phyloP scores from a whole-genome alignment of 768 basidiomycete species.

The Butyriboletus loyo region DNA sequence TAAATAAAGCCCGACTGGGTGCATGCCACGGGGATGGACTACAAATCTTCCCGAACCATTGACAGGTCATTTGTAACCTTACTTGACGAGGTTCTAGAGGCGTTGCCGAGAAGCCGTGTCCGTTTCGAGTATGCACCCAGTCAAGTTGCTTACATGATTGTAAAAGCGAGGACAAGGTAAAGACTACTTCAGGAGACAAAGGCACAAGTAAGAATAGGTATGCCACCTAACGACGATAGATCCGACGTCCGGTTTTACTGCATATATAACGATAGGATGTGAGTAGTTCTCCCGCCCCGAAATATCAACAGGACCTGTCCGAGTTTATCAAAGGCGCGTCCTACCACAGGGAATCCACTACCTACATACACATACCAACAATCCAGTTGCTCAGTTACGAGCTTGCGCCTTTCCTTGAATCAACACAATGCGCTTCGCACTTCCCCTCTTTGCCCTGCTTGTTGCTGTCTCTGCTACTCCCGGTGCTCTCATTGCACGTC shows the following conservation, averaged over 20 bases:
- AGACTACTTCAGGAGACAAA: neutral
- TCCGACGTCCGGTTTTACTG: neutral
- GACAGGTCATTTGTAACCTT: neutral
- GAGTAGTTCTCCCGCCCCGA: no score
- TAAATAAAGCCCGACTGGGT: neutral
- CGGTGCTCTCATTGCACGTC: conserved; percentile 19
- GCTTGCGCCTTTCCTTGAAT: neutral
- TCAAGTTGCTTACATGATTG: no score
- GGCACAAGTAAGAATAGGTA: neutral
- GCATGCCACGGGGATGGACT: neutral
- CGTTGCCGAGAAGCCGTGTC: neutral
- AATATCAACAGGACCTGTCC: no score
- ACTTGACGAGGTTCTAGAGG: neutral
- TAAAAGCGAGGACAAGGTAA: neutral
- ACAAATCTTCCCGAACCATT: no score
- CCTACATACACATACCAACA: no score
- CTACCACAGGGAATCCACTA: no score
- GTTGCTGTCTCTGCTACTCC: conserved; percentile 12
- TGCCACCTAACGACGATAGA: neutral
- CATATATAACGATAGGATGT: no score
- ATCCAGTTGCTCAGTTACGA: neutral
- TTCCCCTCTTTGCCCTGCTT: conserved; percentile 12
- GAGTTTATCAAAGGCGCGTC: neutral
- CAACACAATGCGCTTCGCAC: conserved; percentile 18
- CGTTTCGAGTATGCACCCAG: neutral